A percentile compares a stretch with the other conserved stretches of the same genome.
Evolutionary conservation across 208 protist species (phyloP).

Genomic region (Wallacemonas rigidus): DNA sequence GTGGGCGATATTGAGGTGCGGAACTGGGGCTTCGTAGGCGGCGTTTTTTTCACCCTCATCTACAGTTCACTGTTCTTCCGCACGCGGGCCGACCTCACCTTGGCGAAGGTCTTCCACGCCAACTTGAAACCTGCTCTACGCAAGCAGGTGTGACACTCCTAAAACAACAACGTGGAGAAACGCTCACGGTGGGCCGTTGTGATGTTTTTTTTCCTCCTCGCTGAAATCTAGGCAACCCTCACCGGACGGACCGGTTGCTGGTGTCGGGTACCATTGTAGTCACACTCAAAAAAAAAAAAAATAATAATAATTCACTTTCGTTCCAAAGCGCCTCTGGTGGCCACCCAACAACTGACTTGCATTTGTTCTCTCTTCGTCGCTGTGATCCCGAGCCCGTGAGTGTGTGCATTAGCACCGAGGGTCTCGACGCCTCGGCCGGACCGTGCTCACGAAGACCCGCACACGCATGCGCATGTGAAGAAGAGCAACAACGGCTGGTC

Average conservation of each 20-base stretch:
- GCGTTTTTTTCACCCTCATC: constrained; percentile 78
- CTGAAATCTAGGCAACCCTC: too few species aligned
- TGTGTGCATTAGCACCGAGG: too few species aligned
- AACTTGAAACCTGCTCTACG: constrained; percentile 30
- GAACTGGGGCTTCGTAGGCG: constrained; percentile 86
- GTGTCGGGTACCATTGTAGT: neutral
- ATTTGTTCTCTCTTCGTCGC: too few species aligned
- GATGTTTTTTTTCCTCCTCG: too few species aligned
- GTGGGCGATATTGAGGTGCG: constrained; percentile 60
- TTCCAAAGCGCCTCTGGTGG: too few species aligned
- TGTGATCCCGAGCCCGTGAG: too few species aligned
- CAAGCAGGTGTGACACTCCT: constrained; percentile 21
- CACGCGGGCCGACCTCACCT: constrained; percentile 45
- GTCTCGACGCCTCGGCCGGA: too few species aligned
- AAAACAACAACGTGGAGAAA: constrained; percentile 30
- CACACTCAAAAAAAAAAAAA: neutral
- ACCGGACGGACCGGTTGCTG: neutral
- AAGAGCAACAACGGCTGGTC: too few species aligned
- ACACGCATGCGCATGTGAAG: too few species aligned
- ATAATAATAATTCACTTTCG: too few species aligned
- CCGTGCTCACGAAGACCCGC: too few species aligned
- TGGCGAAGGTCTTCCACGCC: constrained; percentile 43
- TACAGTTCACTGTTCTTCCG: constrained; percentile 71
- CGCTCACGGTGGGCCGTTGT: neutral
- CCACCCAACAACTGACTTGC: too few species aligned